Evolutionary conservation across 1,284 basidiomycete species (phyloP).

Genomic region (Ganoderma lucidum): DNA sequence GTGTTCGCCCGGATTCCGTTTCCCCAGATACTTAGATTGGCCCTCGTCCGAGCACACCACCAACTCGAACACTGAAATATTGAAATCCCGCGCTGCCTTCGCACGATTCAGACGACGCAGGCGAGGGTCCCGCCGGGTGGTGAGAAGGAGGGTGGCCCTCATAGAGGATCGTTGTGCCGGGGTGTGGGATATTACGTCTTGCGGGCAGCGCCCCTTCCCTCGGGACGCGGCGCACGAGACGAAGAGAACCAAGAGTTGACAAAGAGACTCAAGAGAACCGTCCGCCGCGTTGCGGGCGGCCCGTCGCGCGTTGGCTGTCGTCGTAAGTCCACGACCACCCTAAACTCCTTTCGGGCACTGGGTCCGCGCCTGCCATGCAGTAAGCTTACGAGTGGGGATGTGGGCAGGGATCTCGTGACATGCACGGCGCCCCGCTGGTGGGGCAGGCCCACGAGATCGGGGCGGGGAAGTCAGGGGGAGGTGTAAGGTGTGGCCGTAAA

Average conservation of each 20-base stretch:
- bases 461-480: background rate
- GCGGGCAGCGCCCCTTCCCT: background rate
- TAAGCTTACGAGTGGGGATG: background rate
- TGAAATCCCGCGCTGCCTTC: conserved; percentile 7
- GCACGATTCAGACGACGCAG: background rate
- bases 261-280: background rate
- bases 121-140: background rate
- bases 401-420: background rate
- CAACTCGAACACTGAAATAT: conserved; percentile 6
- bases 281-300: conserved; percentile 7
- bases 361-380: background rate
- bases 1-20: conserved; percentile 25
- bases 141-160: conserved; percentile 5
- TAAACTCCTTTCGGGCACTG: background rate
- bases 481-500: background rate
- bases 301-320: conserved; percentile 2
- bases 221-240: conserved; percentile 1
- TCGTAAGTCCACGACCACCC: conserved; percentile 5
- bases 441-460: conserved; percentile 4
- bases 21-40: background rate
- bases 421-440: background rate
- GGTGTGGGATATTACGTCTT: conserved; percentile 9
- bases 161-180: conserved; percentile 9
- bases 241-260: background rate
- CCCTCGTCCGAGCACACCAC: conserved; percentile 8